These are phyloP conservation scores for Botryosphaeria dothidea DNA, from an alignment of 2,329 filamentous ascomycete genomes.

Conservation along the genomic window DNA sequence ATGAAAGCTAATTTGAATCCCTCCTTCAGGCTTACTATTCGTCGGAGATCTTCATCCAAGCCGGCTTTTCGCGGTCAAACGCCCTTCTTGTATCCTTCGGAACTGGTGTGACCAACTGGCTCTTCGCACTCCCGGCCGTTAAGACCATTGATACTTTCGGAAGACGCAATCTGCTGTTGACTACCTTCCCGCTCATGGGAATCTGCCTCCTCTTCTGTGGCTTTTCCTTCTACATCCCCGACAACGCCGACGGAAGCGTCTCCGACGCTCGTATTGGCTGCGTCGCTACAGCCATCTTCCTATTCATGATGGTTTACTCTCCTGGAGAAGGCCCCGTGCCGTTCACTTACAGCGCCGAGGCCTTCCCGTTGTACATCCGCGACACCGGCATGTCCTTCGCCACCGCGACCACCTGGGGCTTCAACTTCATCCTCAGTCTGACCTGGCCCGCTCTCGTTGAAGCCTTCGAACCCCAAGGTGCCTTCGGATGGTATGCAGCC, in stretches of 20 bases:
- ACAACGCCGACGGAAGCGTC: constrained; percentile 24
- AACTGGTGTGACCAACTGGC: constrained; percentile 47
- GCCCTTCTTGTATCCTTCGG: constrained; percentile 44
- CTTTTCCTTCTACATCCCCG: constrained; percentile 39
- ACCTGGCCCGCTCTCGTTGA: constrained; percentile 61
- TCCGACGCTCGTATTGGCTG: constrained; percentile 28
- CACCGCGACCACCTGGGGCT: constrained; percentile 66
- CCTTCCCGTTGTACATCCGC: constrained; percentile 69
- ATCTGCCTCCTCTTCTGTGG: constrained; percentile 53
- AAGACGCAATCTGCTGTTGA: constrained; percentile 44
- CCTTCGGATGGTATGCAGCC: constrained; percentile 63
- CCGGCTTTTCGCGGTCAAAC: constrained; percentile 27
- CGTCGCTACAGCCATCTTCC: constrained; percentile 46
- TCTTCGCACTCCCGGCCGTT: constrained; percentile 49
- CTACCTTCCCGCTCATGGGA: constrained; percentile 50
- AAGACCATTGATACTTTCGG: constrained; percentile 46
- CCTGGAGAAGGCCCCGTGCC: constrained; percentile 46
- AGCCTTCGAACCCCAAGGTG: constrained; percentile 52
- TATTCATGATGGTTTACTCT: constrained; percentile 55
- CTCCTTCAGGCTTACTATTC: constrained; percentile 25
- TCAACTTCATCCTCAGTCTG: constrained; percentile 59
- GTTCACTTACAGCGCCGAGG: constrained; percentile 64
- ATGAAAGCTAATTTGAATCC: not conserved
- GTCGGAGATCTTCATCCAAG: constrained; percentile 31
- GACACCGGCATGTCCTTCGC: constrained; percentile 72